Conservation (phyloP, 139 green algal species). For the Micractinium sp. region DNA sequence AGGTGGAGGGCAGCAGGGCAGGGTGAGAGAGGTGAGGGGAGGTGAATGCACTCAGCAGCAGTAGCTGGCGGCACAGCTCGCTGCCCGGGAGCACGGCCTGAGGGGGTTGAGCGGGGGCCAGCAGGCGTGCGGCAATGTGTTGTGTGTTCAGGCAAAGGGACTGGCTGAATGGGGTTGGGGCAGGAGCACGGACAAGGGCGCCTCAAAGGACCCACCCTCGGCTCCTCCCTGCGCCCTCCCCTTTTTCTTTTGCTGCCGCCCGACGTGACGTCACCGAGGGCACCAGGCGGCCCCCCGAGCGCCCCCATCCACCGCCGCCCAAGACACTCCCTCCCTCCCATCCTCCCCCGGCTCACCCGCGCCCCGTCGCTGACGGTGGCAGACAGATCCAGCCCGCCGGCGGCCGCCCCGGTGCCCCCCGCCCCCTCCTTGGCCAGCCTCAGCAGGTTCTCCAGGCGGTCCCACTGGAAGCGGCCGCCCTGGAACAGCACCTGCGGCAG, state of each 20-base stretch:
- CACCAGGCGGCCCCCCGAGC: too few species aligned
- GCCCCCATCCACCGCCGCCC: neutral
- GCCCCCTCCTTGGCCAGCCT: slow-evolving; percentile 67
- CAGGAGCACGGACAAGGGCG: neutral
- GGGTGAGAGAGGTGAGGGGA: neutral
- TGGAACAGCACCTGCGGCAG: slow-evolving; percentile 91
- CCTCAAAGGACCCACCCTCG: neutral
- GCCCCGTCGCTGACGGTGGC: slow-evolving; percentile 83
- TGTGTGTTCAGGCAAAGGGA: too few species aligned
- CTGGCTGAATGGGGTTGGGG: too few species aligned
- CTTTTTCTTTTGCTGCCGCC: too few species aligned
- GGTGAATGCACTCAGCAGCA: neutral
- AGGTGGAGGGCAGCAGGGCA: neutral
- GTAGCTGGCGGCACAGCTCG: neutral
- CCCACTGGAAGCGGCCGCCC: slow-evolving; percentile 94
- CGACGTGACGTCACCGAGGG: too few species aligned
- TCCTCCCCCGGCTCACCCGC: slow-evolving; percentile 13
- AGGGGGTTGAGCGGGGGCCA: neutral
- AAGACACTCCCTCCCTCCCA: neutral
- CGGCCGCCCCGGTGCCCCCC: neutral
- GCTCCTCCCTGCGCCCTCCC: neutral
- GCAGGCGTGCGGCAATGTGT: neutral
- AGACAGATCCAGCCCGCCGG: slow-evolving; percentile 82
- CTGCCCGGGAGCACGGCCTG: neutral
- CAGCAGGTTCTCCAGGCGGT: slow-evolving; percentile 96